Evolutionary conservation across 805 yeast genomes (phyloP), one percentile per base, ranked within the genome.

Genomic region (Yarrowia sp.): DNA sequence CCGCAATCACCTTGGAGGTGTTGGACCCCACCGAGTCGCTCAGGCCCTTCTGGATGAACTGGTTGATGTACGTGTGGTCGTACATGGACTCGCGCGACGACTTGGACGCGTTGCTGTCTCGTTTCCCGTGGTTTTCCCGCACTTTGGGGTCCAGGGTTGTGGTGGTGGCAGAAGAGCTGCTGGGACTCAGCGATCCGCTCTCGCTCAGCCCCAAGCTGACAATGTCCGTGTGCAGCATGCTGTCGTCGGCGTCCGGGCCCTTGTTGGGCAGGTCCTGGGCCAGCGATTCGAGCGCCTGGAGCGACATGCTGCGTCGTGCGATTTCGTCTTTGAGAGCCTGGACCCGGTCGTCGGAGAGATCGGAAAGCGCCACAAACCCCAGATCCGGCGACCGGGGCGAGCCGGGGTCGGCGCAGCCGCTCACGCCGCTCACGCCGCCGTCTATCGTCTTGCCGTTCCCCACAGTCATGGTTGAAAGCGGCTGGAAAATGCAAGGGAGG

Each of bases 1-100:
- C 72, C 53, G 81, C 85, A 61, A 84, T 72, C 17, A 72, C 74
- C 58, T 66, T 68, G 10, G 72, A 68, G 3, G 72, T 68, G 39
- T 69, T 58, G 38, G 53, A 61, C 36, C 61, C 52, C 20, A 53
- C 66, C 5, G 63, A 46, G 24, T 53, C 49, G 9, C 64, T 39
- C 34, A 47, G 39, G 0, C 68, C 56, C 42, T 47, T 44, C 34
- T 56, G 66, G 39, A 61, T 43, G 43, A 44, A 61, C 68, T 52
- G 47, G 68, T 42, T 49, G 49, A 50, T 42, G 66, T 42, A 55
- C 17, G 52, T 8, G 43, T 55, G 43, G 36, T 44, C 68, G 52
- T 33, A 52, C 66, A 47, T 61, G 36, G 39, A 43, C 34, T 36
- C 49, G 4, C 67, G 61, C 9, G 60, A 53, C 49, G 47, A 52